phyloP scores from a whole-genome alignment of 2,329 filamentous ascomycete genomes.

The Botrytis squamosa region DNA sequence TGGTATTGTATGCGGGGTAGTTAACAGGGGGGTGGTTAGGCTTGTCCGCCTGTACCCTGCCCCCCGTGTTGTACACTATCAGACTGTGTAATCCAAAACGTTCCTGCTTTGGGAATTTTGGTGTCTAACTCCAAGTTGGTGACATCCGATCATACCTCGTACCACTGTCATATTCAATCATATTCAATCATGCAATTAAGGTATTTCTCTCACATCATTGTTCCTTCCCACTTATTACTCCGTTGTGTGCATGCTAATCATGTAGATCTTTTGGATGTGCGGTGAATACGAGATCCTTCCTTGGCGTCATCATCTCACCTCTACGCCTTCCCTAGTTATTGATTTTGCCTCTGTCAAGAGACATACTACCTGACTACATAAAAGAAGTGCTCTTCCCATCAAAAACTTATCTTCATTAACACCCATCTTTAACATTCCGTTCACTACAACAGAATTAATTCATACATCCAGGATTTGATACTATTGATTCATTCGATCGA shows the following conservation, averaged over 20 bases:
- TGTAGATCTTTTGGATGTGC: background rate
- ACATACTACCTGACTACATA: background rate
- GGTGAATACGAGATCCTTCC: constrained; percentile 15
- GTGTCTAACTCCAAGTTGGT: background rate
- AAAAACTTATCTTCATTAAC: background rate
- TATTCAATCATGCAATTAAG: background rate
- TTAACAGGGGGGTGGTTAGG: background rate
- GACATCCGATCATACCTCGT: background rate
- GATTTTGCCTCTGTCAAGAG: background rate
- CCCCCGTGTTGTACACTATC: background rate
- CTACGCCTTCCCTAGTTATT: constrained; percentile 3
- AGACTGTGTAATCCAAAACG: background rate
- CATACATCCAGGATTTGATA: background rate
- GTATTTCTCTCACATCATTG: background rate
- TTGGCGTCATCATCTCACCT: constrained; percentile 5
- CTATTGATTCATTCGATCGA: background rate
- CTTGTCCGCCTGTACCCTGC: background rate
- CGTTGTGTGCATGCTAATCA: background rate
- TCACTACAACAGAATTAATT: background rate
- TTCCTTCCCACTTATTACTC: background rate
- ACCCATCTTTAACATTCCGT: background rate
- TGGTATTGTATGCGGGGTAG: constrained; percentile 6
- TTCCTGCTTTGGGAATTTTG: background rate
- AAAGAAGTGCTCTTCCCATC: background rate
- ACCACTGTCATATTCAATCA: background rate